Percentiles rank a stretch among this genome's conserved stretches.
Conservation (phyloP, 495 filamentous ascomycete genomes). For the Filosporella fistucella region DNA sequence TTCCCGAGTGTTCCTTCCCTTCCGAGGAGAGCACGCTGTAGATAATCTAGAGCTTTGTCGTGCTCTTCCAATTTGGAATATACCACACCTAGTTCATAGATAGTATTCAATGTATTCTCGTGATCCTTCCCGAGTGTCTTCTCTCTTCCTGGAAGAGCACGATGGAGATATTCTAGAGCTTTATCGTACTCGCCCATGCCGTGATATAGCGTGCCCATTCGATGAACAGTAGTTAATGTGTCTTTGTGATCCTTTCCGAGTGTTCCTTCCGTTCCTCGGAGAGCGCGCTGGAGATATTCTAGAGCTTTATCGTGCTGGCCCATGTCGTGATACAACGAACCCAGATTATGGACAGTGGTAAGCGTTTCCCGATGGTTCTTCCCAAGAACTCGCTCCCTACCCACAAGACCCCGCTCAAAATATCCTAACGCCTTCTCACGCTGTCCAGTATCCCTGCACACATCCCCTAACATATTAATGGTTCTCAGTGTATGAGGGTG, state of each 20-base stretch:
- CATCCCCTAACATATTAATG: conserved; percentile 27
- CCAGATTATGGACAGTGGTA: neutral
- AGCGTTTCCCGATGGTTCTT: neutral
- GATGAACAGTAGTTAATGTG: neutral
- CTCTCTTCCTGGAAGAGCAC: conserved; percentile 22
- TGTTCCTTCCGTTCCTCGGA: conserved; percentile 18
- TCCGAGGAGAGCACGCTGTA: conserved; percentile 21
- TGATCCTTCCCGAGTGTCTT: conserved; percentile 27
- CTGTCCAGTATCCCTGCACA: conserved; percentile 22
- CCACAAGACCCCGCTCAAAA: no score
- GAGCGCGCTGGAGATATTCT: no score
- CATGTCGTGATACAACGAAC: neutral
- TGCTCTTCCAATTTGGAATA: neutral
- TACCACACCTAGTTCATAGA: conserved; percentile 20
- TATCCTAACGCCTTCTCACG: conserved; percentile 23
- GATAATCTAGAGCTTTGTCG: conserved; percentile 16
- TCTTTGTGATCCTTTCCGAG: conserved; percentile 13
- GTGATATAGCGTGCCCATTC: neutral
- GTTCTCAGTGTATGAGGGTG: conserved; percentile 23
- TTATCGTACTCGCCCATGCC: conserved; percentile 28
- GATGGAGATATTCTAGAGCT: conserved; percentile 25
- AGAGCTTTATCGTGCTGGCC: conserved; percentile 8
- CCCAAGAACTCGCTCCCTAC: conserved; percentile 1
- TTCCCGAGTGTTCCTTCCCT: conserved; percentile 23
- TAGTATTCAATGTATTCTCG: conserved; percentile 22